Evolutionary conservation across 2,329 filamentous ascomycete genomes (phyloP).

Genomic region (Botrytis squamosa): DNA sequence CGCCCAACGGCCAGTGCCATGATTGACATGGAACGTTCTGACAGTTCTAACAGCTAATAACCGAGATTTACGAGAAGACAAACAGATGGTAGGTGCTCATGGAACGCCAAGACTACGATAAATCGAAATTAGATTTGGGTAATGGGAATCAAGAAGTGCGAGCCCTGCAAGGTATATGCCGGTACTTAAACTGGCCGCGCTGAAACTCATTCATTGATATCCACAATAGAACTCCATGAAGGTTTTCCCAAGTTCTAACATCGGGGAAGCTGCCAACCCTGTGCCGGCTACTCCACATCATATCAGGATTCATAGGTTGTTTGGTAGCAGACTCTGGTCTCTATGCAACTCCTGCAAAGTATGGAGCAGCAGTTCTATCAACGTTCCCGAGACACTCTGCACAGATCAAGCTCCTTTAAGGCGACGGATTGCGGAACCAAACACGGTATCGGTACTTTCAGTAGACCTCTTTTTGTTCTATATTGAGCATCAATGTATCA

Average conservation of each 20-base stretch:
- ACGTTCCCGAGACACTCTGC: constrained; percentile 5
- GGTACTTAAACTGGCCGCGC: not conserved
- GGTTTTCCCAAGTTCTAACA: not conserved
- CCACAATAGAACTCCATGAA: constrained; percentile 8
- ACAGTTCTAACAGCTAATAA: not conserved
- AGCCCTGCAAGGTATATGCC: constrained; percentile 17
- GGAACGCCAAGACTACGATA: not conserved
- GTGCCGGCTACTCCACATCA: constrained; percentile 1
- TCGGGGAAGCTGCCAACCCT: not conserved
- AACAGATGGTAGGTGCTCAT: constrained; percentile 14
- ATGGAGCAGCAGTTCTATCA: not conserved
- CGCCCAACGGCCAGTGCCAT: not conserved
- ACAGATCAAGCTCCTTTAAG: not conserved
- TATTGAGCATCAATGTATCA: not conserved
- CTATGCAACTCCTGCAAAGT: not conserved
- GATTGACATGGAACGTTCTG: not conserved
- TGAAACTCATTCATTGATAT: not conserved
- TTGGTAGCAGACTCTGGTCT: not conserved
- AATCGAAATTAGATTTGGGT: constrained; percentile 16
- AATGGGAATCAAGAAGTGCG: constrained; percentile 11
- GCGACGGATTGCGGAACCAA: not conserved
- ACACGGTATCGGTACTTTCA: constrained; percentile 9
- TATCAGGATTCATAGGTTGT: not conserved
- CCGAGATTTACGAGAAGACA: constrained; percentile 7
- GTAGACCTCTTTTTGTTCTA: not conserved